A percentile compares a stretch with the other conserved stretches of the same genome.
Conservation (phyloP, 2,329 filamentous ascomycete species). For the Penicillium italicum region DNA sequence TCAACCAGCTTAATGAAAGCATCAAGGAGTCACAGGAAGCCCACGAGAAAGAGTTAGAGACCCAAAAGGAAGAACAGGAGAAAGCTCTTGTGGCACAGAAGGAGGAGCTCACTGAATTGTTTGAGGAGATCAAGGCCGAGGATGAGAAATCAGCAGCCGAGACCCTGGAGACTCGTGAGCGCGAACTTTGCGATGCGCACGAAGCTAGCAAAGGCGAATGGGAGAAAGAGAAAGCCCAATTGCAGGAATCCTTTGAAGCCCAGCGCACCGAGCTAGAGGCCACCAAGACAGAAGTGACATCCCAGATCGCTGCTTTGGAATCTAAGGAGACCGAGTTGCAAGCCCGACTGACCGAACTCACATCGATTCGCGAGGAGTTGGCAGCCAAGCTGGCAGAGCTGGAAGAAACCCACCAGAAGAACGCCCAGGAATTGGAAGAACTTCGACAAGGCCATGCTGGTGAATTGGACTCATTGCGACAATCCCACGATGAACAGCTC, state of each 20-base stretch:
- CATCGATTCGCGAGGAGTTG: conserved; percentile 26
- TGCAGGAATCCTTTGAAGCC: conserved; percentile 36
- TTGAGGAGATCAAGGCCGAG: conserved; percentile 47
- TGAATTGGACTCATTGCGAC: conserved; percentile 26
- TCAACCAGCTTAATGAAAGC: conserved; percentile 37
- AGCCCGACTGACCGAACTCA: conserved; percentile 27
- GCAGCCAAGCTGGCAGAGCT: conserved; percentile 31
- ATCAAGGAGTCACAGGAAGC: conserved; percentile 44
- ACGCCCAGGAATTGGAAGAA: conserved; percentile 26
- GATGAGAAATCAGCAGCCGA: conserved; percentile 41
- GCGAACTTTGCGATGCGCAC: conserved; percentile 43
- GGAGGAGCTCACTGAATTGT: conserved; percentile 44
- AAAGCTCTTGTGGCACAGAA: conserved; percentile 44
- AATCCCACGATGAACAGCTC: conserved; percentile 27
- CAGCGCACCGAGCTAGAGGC: conserved; percentile 38
- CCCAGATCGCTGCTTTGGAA: conserved; percentile 35
- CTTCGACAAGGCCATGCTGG: conserved; percentile 23
- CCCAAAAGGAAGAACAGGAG: conserved; percentile 31
- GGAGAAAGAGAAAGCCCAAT: conserved; percentile 38
- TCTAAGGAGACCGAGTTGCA: conserved; percentile 34
- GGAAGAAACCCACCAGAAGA: conserved; percentile 29
- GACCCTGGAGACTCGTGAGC: conserved; percentile 37
- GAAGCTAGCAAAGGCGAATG: conserved; percentile 34
- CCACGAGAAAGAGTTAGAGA: conserved; percentile 41
- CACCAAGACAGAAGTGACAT: conserved; percentile 29